Evolutionary conservation across 257 asterid genomes (phyloP), one percentile per base, ranked within the genome.

Genomic region (Salvia splendens): DNA sequence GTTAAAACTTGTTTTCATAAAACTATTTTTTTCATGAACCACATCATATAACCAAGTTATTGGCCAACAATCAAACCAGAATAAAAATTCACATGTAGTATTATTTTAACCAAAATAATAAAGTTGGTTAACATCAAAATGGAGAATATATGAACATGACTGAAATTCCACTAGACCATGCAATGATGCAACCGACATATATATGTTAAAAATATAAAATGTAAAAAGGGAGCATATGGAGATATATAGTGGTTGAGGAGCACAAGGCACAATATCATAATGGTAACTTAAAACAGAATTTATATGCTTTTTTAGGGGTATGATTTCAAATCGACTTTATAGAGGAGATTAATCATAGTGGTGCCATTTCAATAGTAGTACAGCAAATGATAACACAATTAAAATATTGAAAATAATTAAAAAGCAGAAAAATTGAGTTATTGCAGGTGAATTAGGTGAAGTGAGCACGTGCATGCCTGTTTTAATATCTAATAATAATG

Each of bases 381-480:
- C 24, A 59, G 20, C 77, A 71, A 71, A 10, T 24, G 52, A 64
- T 38, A 5, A 51, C 2, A 3, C 63, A 6, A 20, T 33, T 48
- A 6, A 53, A 41, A 3, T 24, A n/a, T 28, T 20, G 3, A 4
- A 4, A 5, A 15, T 5, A 8, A 6, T 4, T 6, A 11, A 47
- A 45, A 14, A 56, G 8, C 24, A 16, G 0, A 38, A 47, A 38
- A 57, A 52, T 17, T 24, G 40, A 16, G 36, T 32, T 10, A 5
- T 63, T 50, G 53, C 42, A 32, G 59, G 38, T 42, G 45, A 74
- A 72, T 74, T 75, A 81, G 85, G 88, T 81, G 61, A 75, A 79
- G 80, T 57, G 40, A 81, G 83, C 88, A 83, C 81, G 74, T 79
- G 83, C 77, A 67, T 68, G 65, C 35, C 67, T 48, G 68, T 40